Evolutionary conservation across 2,329 filamentous ascomycete species (phyloP), one percentile per base, ranked within the genome.

Genomic region (Alternaria arborescens): DNA sequence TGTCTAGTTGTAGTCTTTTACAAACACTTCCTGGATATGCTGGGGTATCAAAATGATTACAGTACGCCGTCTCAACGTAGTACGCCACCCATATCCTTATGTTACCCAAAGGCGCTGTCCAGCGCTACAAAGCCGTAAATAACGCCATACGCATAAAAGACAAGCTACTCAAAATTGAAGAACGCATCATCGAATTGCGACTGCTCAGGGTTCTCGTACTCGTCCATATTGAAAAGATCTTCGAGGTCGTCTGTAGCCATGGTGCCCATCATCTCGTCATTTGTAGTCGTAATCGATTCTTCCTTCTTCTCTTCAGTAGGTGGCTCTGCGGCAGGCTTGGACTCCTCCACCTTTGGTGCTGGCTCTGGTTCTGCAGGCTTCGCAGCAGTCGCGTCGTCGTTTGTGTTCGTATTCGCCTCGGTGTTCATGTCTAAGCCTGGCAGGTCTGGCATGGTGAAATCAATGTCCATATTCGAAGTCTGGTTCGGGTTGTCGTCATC

Each of bases 111-210:
- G 16, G 42, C 32, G 14, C 32, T 50, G 14, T 18, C 46, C 20
- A 36, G 46, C 20, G 30, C 46, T n/a, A 3, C 11, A 5, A 12
- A 8, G 4, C 18, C 6, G 14, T 26, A 8, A 12, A 38, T 26
- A 48, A 58, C 42, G 36, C 56, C 56, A 38, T 51, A 4, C 14
- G 2, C 14, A 14, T n/a, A 41, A 34, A 22, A 32, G 18, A 4
- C 6, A 46, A 10, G 46, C 14, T 48, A 40, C 11, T 71, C 75
- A 34, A 76, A 75, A 11, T 75, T 74, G 64, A 78, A 78, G 54
- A 78, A 79, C 4, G 76, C 78, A 43, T 79, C 74, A 53, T 80
- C 75, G 58, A 80, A 80, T 18, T 77, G 71, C 4, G 74, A 76
- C 14, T 66, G 67, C 48, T 77, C 75, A 0, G 71, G 69, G 36